A percentile compares a stretch with the other conserved stretches of the same genome.
Conservation (phyloP, 768 basidiomycete species). For the Tephrocybe sp. region DNA sequence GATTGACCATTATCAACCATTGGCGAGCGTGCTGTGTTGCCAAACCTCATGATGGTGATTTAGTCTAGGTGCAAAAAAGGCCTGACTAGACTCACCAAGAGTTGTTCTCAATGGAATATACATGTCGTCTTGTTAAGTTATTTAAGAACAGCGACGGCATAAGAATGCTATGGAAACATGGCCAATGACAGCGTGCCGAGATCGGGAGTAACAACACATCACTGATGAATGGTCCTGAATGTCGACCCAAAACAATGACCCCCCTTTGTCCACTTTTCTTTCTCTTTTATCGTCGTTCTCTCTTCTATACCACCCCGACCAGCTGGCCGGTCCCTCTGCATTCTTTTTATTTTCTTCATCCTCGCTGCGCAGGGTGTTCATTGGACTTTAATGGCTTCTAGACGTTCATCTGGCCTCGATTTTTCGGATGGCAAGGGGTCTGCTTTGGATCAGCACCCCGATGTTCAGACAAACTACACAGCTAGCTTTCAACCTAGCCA, state of each 20-base stretch:
- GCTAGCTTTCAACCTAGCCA: slow-evolving; percentile 38
- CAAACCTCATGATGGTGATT: neutral
- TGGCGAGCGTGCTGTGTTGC: neutral
- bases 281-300: slow-evolving; percentile 8
- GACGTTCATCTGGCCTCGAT: slow-evolving; percentile 65
- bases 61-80: neutral
- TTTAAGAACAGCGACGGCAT: neutral
- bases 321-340: slow-evolving; percentile 47
- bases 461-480: slow-evolving; percentile 32
- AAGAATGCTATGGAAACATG: slow-evolving; percentile 14
- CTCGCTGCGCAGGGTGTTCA: slow-evolving; percentile 40
- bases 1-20: neutral
- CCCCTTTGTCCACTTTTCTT: slow-evolving; percentile 6
- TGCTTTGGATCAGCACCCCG: slow-evolving; percentile 55
- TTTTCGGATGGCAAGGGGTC: slow-evolving; percentile 56
- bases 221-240: slow-evolving; percentile 2
- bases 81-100: neutral
- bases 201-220: neutral
- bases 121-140: neutral
- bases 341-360: slow-evolving; percentile 30
- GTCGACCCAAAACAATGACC: slow-evolving; percentile 1
- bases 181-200: neutral
- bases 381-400: slow-evolving; percentile 30
- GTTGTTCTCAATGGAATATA: neutral
- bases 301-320: slow-evolving; percentile 31